Evolutionary conservation across 2,329 filamentous ascomycete species (phyloP), one percentile per base, ranked within the genome.

Genomic region (Chrysosporium queenslandicum): DNA sequence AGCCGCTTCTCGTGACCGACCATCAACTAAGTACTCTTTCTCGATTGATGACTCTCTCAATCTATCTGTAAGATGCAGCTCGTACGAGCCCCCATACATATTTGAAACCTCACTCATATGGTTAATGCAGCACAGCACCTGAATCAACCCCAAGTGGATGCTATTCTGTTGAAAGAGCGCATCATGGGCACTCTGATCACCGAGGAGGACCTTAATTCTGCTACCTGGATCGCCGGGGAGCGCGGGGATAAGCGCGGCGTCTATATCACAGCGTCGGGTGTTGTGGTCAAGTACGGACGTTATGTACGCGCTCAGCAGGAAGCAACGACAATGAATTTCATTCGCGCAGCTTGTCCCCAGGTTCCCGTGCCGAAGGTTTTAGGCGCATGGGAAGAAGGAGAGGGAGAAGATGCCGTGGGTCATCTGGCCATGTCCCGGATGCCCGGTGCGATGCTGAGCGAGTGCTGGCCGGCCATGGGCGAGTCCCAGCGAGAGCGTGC

Each of bases 311-410:
- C 52, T 40, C 34, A 62, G 12, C 52, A 60, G 37, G 63, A 66
- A 58, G 60, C 56, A 20, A 52, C 57, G 51, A 62, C 59, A 29
- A 63, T 64, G 59, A 53, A 58, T 9, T 61, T 64, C 42, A 53
- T 64, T 45, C 29, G 50, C 25, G 43, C 47, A 27, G 40, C 34
- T n/a, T 55, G 54, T 51, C 61, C 61, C 14, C 52, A 39, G 29
- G 47, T 65, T 11, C 59, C 57, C 37, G 57, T 66, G 11, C 64
- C 62, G 8, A 37, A 52, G 21, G 58, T 65, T 1, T 60, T 63
- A 46, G 63, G 62, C 20, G 49, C 60, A 36, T 65, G 57, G 32
- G 9, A 52, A 57, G 37, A 50, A 55, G 25, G 12, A 53, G 55
- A 37, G 18, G 45, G 49, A 41, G 18, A 47, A 46, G 32, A 53